Evolutionary conservation across 179 eudicot genomes (phyloP).

Genomic region (Spergularia azorica): DNA sequence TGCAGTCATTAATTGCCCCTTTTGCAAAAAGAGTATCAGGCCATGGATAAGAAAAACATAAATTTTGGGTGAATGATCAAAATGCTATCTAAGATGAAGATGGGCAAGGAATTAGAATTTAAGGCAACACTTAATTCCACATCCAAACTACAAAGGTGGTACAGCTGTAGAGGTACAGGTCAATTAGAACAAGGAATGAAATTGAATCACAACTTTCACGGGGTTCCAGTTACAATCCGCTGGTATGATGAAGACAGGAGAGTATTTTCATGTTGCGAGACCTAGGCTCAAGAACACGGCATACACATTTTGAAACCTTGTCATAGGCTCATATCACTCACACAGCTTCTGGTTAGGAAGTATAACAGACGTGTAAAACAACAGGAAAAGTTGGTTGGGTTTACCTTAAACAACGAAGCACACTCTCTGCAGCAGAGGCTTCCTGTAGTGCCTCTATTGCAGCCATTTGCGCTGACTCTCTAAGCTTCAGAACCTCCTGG

Average conservation of each 20-base stretch:
- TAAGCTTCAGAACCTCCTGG: constrained; percentile 77
- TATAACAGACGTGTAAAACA: background rate
- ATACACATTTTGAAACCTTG: background rate
- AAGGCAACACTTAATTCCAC: background rate
- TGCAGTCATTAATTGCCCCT: background rate
- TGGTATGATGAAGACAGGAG: too few species aligned
- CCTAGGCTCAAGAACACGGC: background rate
- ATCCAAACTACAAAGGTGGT: background rate
- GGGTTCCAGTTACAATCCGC: background rate
- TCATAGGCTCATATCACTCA: background rate
- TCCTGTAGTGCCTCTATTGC: constrained; percentile 89
- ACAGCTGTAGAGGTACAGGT: background rate
- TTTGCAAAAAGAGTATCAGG: background rate
- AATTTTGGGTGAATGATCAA: background rate
- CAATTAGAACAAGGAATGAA: background rate
- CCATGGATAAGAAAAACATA: too few species aligned
- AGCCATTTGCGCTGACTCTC: constrained; percentile 82
- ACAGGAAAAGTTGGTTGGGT: background rate
- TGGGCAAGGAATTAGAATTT: background rate
- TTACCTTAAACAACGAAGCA: constrained; percentile 82
- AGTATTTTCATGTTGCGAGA: too few species aligned
- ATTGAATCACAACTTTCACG: background rate
- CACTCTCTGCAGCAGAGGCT: constrained; percentile 82
- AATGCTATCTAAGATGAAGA: background rate
- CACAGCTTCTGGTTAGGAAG: background rate